Evolutionary conservation across 73 alveolate species (phyloP).

Genomic region (Paramecium pentaurelia): DNA sequence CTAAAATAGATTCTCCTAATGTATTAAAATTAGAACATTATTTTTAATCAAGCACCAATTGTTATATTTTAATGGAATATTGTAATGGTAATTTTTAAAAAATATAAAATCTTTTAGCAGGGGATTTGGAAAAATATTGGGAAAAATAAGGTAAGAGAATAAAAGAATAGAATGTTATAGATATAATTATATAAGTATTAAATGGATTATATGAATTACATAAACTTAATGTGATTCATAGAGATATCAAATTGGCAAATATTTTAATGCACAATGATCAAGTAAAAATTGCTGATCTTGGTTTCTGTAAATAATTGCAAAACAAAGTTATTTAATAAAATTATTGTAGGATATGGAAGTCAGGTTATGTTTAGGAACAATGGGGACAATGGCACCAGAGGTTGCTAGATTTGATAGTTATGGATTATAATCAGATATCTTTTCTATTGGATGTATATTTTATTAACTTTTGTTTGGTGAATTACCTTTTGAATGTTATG

Average conservation of each 20-base stretch:
- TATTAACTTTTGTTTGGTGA: conserved; percentile 19
- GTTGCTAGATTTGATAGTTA: not conserved
- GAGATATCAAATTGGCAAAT: conserved; percentile 44
- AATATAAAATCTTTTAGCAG: not conserved
- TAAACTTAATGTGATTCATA: not conserved
- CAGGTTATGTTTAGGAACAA: not conserved
- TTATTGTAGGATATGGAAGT: not conserved
- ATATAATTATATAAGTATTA: not conserved
- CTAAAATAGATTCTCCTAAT: not conserved
- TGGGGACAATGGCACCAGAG: conserved; percentile 30
- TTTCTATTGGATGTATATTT: conserved; percentile 21
- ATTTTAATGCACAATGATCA: not conserved
- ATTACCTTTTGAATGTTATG: not conserved
- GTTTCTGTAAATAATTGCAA: not conserved
- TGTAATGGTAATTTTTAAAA: not conserved
- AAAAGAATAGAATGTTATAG: not conserved
- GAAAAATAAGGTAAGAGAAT: not conserved
- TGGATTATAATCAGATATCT: conserved; percentile 15
- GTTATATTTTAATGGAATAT: conserved; percentile 15
- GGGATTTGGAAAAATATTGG: not conserved
- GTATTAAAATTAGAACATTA: not conserved
- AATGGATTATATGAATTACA: conserved; percentile 25
- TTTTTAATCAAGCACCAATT: not conserved
- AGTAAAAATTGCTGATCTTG: conserved; percentile 21
- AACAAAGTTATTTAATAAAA: not conserved